A percentile compares a stretch with the other conserved stretches of the same genome.
These are phyloP conservation scores for Aplosporella prunicola DNA, from an alignment of 2,329 filamentous ascomycete genomes.

Conservation along the genomic window DNA sequence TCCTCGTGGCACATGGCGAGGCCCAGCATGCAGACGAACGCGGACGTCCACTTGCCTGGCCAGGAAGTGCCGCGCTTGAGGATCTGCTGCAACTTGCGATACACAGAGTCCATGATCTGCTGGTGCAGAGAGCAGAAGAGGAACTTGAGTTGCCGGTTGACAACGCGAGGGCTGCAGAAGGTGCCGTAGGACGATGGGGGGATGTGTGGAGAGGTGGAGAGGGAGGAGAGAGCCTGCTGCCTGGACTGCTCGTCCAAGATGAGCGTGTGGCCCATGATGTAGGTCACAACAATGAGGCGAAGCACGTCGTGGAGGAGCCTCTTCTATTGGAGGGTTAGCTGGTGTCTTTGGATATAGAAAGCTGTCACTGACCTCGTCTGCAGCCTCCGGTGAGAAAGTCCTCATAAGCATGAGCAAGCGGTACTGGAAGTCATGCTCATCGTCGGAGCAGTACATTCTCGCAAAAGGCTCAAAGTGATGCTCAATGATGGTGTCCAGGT, in stretches of 20 bases:
- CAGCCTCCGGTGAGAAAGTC: constrained; percentile 28
- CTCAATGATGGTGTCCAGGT: constrained; percentile 34
- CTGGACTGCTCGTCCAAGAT: constrained; percentile 34
- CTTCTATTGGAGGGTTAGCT: constrained; percentile 18
- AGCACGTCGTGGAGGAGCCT: constrained; percentile 35
- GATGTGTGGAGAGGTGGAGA: no score
- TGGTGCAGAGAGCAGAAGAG: constrained; percentile 38
- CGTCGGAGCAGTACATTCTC: constrained; percentile 35
- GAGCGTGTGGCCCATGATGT: constrained; percentile 41
- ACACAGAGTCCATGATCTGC: constrained; percentile 31
- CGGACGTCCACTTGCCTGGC: constrained; percentile 36
- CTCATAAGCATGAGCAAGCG: constrained; percentile 34
- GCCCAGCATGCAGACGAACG: constrained; percentile 38
- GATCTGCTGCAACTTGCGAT: constrained; percentile 39
- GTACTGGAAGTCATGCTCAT: constrained; percentile 36
- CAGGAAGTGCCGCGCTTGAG: constrained; percentile 30
- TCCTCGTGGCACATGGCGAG: constrained; percentile 41
- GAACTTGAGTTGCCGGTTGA: constrained; percentile 42
- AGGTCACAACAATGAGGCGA: constrained; percentile 38
- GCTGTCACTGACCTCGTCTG: constrained; percentile 29
- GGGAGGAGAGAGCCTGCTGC: constrained; percentile 16
- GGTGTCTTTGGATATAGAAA: background rate
- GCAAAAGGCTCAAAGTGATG: constrained; percentile 33
- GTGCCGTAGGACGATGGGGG: constrained; percentile 27
- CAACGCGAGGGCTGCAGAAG: constrained; percentile 36